phyloP scores from a whole-genome alignment of 371 early-diverging fungal genomes.

The Mortierella sp. region DNA sequence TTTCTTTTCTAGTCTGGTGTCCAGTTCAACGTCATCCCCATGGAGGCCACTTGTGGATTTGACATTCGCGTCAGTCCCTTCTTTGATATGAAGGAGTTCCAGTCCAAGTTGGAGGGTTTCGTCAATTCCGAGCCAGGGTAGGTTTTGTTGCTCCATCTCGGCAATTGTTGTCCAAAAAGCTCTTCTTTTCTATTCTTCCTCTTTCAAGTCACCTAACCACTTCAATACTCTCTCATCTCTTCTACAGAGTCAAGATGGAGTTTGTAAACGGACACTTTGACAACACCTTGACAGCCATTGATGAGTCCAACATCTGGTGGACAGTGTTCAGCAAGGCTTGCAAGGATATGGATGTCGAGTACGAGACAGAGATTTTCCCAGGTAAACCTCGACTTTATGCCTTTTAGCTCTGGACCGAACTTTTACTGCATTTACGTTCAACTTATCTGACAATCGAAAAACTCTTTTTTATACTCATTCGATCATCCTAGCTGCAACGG shows the following conservation, averaged over 20 bases:
- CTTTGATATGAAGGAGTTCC: constrained; percentile 66
- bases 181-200: background rate
- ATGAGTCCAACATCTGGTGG: constrained; percentile 73
- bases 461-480: background rate
- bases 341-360: constrained; percentile 52
- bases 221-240: background rate
- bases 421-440: background rate
- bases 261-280: constrained; percentile 64
- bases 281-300: constrained; percentile 59
- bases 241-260: constrained; percentile 60
- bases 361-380: constrained; percentile 80
- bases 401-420: background rate
- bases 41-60: constrained; percentile 66
- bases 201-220: background rate
- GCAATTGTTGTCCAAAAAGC: background rate
- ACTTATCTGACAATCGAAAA: background rate
- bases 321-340: constrained; percentile 59
- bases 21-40: constrained; percentile 79
- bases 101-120: constrained; percentile 60
- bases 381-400: constrained; percentile 15
- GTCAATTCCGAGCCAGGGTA: constrained; percentile 62
- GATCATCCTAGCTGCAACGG: constrained; percentile 67
- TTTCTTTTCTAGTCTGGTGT: constrained; percentile 50
- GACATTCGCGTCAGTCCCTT: constrained; percentile 79
- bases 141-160: background rate